A percentile compares a stretch with the other conserved stretches of the same genome.
Conservation (phyloP, 179 eudicot species). For the Silene coronaria region DNA sequence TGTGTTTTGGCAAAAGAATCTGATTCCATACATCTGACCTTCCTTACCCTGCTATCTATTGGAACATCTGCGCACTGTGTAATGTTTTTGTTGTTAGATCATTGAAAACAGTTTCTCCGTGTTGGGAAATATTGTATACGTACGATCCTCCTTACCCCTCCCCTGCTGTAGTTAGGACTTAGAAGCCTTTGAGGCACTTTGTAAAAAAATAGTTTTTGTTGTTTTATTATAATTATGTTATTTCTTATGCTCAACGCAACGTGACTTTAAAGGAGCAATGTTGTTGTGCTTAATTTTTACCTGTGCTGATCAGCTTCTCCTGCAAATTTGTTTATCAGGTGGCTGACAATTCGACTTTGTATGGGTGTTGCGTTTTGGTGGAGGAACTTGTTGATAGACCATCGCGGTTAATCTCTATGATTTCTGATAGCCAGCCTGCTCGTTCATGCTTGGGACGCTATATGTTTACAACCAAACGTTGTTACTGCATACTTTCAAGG, state of each 20-base stretch:
- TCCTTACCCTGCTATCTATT: too few relatives aligned
- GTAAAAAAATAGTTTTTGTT: background rate
- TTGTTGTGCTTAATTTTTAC: background rate
- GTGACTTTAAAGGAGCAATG: background rate
- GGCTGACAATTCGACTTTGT: conserved; percentile 80
- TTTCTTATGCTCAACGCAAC: too few relatives aligned
- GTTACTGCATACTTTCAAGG: conserved; percentile 92
- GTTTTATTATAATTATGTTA: background rate
- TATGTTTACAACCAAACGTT: conserved; percentile 73
- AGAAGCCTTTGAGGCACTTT: background rate
- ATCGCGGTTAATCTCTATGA: conserved; percentile 74
- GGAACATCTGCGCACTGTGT: too few relatives aligned
- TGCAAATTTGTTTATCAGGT: conserved; percentile 41
- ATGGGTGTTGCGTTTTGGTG: conserved; percentile 89
- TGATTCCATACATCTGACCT: background rate
- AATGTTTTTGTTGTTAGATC: too few relatives aligned
- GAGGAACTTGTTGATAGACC: conserved; percentile 85
- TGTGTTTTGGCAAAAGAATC: too few relatives aligned
- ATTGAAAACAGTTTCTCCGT: too few relatives aligned
- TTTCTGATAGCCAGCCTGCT: conserved; percentile 55
- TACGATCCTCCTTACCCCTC: too few relatives aligned
- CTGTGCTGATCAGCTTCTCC: conserved; percentile 19
- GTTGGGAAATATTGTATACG: too few relatives aligned
- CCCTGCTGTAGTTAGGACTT: background rate
- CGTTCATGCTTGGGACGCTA: conserved; percentile 56